Conservation (phyloP, 2,329 filamentous ascomycete species). For the Blastomyces silverae region DNA sequence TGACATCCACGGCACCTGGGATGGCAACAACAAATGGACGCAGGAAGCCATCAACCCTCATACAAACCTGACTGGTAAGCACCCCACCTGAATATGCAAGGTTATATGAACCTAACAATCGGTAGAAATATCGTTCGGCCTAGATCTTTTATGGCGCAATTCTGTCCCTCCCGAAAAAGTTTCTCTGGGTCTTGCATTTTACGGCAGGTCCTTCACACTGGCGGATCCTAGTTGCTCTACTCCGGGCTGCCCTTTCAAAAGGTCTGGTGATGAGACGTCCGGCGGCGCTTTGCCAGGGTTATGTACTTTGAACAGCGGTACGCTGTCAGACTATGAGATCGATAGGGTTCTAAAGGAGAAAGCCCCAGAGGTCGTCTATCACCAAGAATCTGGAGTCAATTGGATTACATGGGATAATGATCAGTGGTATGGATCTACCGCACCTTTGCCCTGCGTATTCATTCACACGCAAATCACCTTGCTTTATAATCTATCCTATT, state of each 20-base stretch:
- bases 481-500: background rate
- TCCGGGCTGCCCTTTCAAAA: conserved; percentile 25
- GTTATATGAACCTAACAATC: conserved; percentile 23
- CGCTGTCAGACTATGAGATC: conserved; percentile 31
- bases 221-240: conserved; percentile 20
- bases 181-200: conserved; percentile 26
- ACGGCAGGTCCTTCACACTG: conserved; percentile 25
- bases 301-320: conserved; percentile 29
- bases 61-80: conserved; percentile 26
- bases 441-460: background rate
- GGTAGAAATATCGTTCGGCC: conserved; percentile 27
- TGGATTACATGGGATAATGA: conserved; percentile 23
- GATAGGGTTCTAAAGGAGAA: conserved; percentile 24
- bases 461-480: background rate
- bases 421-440: conserved; percentile 23
- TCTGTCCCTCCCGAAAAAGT: conserved; percentile 23
- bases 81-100: conserved; percentile 23
- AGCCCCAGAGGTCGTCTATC: conserved; percentile 19
- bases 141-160: conserved; percentile 30
- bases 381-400: conserved; percentile 27
- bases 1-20: conserved; percentile 28
- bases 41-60: conserved; percentile 17
- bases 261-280: conserved; percentile 20
- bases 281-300: conserved; percentile 24
- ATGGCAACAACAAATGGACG: conserved; percentile 21